These are phyloP conservation scores for Eurotiales sp. DNA, from an alignment of 2,329 filamentous ascomycete genomes.

Conservation along the genomic window DNA sequence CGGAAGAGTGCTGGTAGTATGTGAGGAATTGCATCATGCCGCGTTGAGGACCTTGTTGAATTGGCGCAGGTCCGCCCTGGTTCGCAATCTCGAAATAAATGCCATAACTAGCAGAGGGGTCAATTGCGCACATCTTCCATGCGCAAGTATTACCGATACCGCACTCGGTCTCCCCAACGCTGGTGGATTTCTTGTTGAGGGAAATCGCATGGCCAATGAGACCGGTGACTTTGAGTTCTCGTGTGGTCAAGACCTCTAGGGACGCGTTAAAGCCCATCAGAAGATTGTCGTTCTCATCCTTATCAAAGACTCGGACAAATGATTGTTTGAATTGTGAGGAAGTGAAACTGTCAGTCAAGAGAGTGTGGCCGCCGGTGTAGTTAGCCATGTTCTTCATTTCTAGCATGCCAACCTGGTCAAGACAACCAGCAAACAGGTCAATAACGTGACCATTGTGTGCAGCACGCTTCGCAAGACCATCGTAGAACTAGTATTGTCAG, in stretches of 20 bases:
- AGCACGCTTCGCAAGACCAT: constrained; percentile 85
- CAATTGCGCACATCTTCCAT: constrained; percentile 99
- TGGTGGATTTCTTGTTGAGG: constrained; percentile 95
- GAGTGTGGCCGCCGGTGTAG: constrained; percentile 96
- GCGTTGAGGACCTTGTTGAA: constrained; percentile 83
- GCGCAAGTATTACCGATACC: constrained; percentile 98
- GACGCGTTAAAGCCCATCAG: constrained; percentile 98
- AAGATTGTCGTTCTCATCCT: constrained; percentile 89
- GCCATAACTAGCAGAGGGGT: constrained; percentile 88
- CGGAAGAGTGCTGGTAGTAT: constrained; percentile 96
- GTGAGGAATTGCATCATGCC: constrained; percentile 98
- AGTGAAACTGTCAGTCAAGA: constrained; percentile 95
- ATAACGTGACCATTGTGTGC: constrained; percentile 97
- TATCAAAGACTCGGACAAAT: constrained; percentile 94
- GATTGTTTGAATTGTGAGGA: constrained; percentile 99
- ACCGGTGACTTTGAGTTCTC: constrained; percentile 96
- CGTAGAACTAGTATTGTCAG: constrained; percentile 70
- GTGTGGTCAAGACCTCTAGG: constrained; percentile 92
- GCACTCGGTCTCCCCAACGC: constrained; percentile 95
- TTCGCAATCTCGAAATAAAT: constrained; percentile 97
- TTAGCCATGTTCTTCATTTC: constrained; percentile 98
- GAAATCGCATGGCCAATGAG: constrained; percentile 96
- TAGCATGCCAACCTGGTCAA: constrained; percentile 93
- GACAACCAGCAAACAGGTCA: constrained; percentile 94
- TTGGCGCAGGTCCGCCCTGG: constrained; percentile 79